Conservation (phyloP, 1,284 basidiomycete genomes). For the Ganoderma boninense region DNA sequence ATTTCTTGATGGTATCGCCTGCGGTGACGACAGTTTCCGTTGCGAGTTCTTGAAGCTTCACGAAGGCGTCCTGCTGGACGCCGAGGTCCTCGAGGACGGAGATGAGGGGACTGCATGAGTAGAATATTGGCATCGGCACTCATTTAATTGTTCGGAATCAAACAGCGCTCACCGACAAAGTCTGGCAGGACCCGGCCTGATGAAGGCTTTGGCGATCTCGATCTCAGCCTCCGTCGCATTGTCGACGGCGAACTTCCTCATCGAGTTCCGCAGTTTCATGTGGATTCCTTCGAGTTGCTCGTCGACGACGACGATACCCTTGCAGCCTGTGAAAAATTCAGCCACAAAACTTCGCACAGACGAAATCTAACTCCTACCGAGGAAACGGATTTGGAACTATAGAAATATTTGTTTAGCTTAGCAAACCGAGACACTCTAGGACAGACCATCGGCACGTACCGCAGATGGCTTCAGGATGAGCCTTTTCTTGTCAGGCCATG, state of each 20-base stretch:
- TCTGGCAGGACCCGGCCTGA: conserved; percentile 61
- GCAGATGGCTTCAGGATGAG: conserved; percentile 60
- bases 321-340: conserved; percentile 49
- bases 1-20: conserved; percentile 56
- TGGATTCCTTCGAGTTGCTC: conserved; percentile 57
- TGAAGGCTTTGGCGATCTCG: conserved; percentile 74
- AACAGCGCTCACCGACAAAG: conserved; percentile 62
- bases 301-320: conserved; percentile 77
- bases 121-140: background rate
- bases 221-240: conserved; percentile 60
- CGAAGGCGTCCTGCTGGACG: conserved; percentile 59
- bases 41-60: conserved; percentile 61
- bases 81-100: conserved; percentile 76
- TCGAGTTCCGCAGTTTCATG: conserved; percentile 72
- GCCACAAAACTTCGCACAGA: background rate
- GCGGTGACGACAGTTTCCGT: conserved; percentile 62
- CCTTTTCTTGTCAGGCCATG: conserved; percentile 43
- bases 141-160: background rate
- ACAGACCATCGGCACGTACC: conserved; percentile 47
- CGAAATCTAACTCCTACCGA: conserved; percentile 50
- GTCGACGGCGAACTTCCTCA: conserved; percentile 73
- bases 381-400: conserved; percentile 79
- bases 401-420: background rate
- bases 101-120: conserved; percentile 60
- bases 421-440: background rate